A percentile compares a stretch with the other conserved stretches of the same genome.
Conservation (phyloP, 2,329 filamentous ascomycete species). For the Akanthomyces lecanii region DNA sequence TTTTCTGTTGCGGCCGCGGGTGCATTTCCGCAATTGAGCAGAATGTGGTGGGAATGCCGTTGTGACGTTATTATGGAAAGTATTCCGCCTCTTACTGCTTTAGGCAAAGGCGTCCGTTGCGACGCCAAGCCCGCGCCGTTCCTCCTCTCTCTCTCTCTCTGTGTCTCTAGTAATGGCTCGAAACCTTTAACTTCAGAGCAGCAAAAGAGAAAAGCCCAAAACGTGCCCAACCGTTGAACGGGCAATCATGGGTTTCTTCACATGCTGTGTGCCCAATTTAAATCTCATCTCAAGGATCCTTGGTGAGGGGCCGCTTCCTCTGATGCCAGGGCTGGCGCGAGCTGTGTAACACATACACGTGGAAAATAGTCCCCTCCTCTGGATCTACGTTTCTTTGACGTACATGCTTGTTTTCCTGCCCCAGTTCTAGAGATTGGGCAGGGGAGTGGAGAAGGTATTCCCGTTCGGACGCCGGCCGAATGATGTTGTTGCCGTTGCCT, state of each 20-base stretch:
- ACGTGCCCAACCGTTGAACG: too few relatives aligned
- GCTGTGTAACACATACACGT: slow-evolving; percentile 8
- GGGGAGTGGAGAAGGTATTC: neutral
- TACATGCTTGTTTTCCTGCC: neutral
- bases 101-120: too few relatives aligned
- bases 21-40: too few relatives aligned
- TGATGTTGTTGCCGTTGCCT: neutral
- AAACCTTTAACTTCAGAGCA: too few relatives aligned
- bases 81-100: too few relatives aligned
- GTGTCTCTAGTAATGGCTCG: too few relatives aligned
- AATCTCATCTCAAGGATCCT: slow-evolving; percentile 3
- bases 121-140: too few relatives aligned
- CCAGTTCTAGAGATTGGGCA: neutral
- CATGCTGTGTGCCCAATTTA: neutral
- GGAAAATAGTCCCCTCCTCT: neutral
- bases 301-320: neutral
- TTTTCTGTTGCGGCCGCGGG: too few relatives aligned
- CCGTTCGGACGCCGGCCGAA: neutral
- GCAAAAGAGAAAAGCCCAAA: too few relatives aligned
- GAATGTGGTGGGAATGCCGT: too few relatives aligned
- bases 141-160: too few relatives aligned
- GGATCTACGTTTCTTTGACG: neutral
- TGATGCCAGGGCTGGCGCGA: neutral
- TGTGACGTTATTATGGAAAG: too few relatives aligned
- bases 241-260: neutral